Percentiles rank a stretch among this genome's conserved stretches.
phyloP scores from a whole-genome alignment of 2,329 filamentous ascomycete genomes.

The Penicillium janthinellum region DNA sequence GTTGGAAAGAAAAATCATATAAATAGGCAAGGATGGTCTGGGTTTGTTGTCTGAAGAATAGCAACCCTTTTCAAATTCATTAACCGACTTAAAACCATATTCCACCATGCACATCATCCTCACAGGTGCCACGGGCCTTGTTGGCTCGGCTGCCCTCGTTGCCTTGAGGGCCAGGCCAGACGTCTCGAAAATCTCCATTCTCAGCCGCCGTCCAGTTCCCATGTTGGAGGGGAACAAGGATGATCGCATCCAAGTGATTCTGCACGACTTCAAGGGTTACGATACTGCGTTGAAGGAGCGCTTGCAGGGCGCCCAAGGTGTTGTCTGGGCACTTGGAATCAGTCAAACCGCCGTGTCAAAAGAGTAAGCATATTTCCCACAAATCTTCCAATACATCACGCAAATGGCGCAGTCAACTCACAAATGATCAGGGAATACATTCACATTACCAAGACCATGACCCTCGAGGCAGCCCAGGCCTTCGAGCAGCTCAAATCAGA shows the following conservation, averaged over 20 bases:
- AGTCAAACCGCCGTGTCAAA: slow-evolving; percentile 61
- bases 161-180: slow-evolving; percentile 53
- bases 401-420: slow-evolving; percentile 14
- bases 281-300: slow-evolving; percentile 58
- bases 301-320: slow-evolving; percentile 66
- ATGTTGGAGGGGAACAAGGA: slow-evolving; percentile 55
- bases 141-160: slow-evolving; percentile 63
- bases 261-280: slow-evolving; percentile 69
- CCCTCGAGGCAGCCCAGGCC: slow-evolving; percentile 64
- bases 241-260: slow-evolving; percentile 61
- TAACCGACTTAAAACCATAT: too few relatives aligned
- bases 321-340: slow-evolving; percentile 74
- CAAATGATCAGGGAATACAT: slow-evolving; percentile 57
- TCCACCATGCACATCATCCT: slow-evolving; percentile 55
- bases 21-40: neutral
- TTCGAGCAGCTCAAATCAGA: slow-evolving; percentile 57
- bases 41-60: too few relatives aligned
- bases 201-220: slow-evolving; percentile 65
- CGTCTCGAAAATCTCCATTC: slow-evolving; percentile 58
- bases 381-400: neutral
- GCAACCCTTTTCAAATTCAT: neutral
- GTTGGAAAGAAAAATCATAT: neutral
- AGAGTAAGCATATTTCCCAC: slow-evolving; percentile 49
- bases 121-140: slow-evolving; percentile 68
- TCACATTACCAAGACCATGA: slow-evolving; percentile 67